Conservation (phyloP, 2,329 filamentous ascomycete genomes). For the Gnomoniopsis sp. region DNA sequence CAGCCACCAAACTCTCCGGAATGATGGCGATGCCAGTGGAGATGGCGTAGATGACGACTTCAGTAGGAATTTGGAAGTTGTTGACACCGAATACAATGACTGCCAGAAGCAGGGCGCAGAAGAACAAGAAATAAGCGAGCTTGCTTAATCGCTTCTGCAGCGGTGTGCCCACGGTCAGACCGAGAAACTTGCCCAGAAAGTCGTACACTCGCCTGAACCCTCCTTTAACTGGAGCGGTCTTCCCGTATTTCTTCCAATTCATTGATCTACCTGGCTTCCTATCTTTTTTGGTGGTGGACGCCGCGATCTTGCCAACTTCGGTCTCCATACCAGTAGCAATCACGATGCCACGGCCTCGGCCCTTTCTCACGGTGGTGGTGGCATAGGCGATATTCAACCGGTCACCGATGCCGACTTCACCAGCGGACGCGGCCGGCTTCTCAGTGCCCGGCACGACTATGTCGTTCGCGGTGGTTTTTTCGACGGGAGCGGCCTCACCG, state of each 20-base stretch:
- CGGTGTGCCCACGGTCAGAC: conserved; percentile 68
- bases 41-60: conserved; percentile 60
- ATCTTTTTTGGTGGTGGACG: conserved; percentile 52
- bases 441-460: conserved; percentile 43
- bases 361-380: conserved; percentile 69
- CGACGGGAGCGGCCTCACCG: conserved; percentile 70
- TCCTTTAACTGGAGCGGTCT: conserved; percentile 36
- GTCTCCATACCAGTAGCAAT: conserved; percentile 72
- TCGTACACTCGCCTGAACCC: conserved; percentile 38
- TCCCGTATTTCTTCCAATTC: conserved; percentile 40
- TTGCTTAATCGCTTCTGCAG: conserved; percentile 82
- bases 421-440: conserved; percentile 39
- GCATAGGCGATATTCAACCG: conserved; percentile 73
- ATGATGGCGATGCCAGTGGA: conserved; percentile 63
- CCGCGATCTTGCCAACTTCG: conserved; percentile 74
- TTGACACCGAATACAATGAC: conserved; percentile 61
- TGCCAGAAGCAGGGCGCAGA: conserved; percentile 60
- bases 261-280: conserved; percentile 42
- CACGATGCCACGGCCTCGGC: conserved; percentile 69
- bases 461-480: conserved; percentile 56
- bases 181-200: conserved; percentile 46
- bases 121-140: conserved; percentile 78
- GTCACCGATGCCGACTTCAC: conserved; percentile 64
- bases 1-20: conserved; percentile 64
- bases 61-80: conserved; percentile 49